Base-by-base conservation (phyloP, 345 rosid species). In the Fremontodendron californicum region DNA sequence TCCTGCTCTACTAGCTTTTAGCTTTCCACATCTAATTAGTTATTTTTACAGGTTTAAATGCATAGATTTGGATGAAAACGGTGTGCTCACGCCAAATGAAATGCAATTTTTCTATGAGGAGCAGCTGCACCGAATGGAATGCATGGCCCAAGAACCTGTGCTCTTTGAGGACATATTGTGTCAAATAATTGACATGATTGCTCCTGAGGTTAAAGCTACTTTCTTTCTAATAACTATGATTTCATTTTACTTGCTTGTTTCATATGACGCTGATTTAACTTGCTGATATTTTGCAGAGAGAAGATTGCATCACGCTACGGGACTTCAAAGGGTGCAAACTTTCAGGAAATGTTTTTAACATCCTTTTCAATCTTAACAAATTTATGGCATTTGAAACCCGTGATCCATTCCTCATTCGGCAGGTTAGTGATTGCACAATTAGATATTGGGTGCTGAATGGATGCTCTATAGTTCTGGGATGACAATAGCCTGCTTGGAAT, bases 101-200 rank as follows among this genome's bases (percentile, higher is more conserved):
- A 77, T 94, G 90, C 93, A 89, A 70, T 94, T 85, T 82, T 94
- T 92, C 84, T 94, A 89, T 16, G 97, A 94, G 84, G 97, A 92
- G 87, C 98, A 94, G 84, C 82, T 90, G 86, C 93, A 91, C 82
- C 92, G 98, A 11, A 88, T 94, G 94, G 90, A 86, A 78, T 91
- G 94, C 88, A 88, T 92, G 86, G 91, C 90, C 71, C 90, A 89
- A 74, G 92, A 91, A 77, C 89, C 93, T 78, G 94, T 91, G 55
- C 87, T 88, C 6, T 92, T 94, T 77, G 93, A 90, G 84, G 93
- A 91, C 81, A 92, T 92, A 54, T 77, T 94, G 21, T 92, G 96
- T 81, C 97, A 91, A 89, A 92, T 94, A 76, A 81, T 94, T 65
- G 97, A 94, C 83, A 94, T 92, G 97, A 89, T 92, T 83, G 89